Base-by-base conservation (phyloP, 768 basidiomycete genomes). In the Auricularia heimuer region DNA sequence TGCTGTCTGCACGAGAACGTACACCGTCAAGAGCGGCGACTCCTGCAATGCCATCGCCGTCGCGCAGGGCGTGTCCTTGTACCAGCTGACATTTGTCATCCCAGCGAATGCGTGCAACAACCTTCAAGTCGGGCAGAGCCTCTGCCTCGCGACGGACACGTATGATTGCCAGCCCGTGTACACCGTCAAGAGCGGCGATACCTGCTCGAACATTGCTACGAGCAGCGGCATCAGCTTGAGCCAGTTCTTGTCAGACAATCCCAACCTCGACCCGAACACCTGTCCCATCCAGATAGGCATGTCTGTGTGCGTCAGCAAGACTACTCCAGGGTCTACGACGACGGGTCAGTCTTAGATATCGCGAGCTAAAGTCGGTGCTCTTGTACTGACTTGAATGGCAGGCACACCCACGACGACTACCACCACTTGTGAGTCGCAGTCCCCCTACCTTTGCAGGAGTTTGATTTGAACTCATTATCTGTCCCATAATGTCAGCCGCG, bases 191-290 rank as follows among this genome's bases (percentile, higher is more conserved):
- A 47, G 68, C 0, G 82, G 81, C 24, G 81, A 89, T 69, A 79
- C 74, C 42, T 90, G 89, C 74, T 67, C 62, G 0, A 63, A 60
- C 29, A 80, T 89, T 63, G 73, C 80, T 2, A 58, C 65, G 0
- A 71, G 65, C 24, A 78, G 79, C 65, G 76, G 75, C 34, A 81
- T 86, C 65, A 70, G 79, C 61, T 66, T 77, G 67, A 76, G 68
- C 47, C 81, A 80, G 24, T 75, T 90, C 29, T 71, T 78, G 66
- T 70, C 77, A 34, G 88, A 89, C 77, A 90, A 89, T 76, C 87
- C 84, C 3, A 86, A 89, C 70, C 72, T 89, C 64, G 75, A 84
- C 39, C 39, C 39, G 39, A 42, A 42, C 39, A 42, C 39, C 39
- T 42, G 39, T 14, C 39, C 39, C 8, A 42, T 42, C 39, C 39